phyloP scores from a whole-genome alignment of 352 stramenopile species.

The Globisporangium okanoganense region DNA sequence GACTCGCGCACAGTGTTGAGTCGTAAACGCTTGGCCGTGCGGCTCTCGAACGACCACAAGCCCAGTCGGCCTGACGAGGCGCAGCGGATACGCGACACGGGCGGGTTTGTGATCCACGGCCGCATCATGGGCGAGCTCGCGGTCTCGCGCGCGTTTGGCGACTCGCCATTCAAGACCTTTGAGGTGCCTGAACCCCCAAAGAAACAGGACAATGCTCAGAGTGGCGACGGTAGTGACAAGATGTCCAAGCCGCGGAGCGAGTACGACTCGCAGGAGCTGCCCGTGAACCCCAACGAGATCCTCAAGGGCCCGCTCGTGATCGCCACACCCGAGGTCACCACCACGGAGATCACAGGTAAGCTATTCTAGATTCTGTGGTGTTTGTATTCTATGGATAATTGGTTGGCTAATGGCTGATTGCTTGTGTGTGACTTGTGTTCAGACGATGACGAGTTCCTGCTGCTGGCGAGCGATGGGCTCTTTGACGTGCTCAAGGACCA shows the following conservation, averaged over 20 bases:
- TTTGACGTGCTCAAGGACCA: slow-evolving; percentile 86
- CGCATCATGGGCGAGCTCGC: slow-evolving; percentile 93
- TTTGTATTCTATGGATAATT: background rate
- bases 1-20: slow-evolving; percentile 95
- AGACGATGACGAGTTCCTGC: slow-evolving; percentile 77
- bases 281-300: slow-evolving; percentile 83
- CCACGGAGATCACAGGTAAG: slow-evolving; percentile 58
- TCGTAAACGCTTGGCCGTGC: slow-evolving; percentile 77
- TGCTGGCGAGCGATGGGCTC: slow-evolving; percentile 76
- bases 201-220: background rate
- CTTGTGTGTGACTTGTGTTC: background rate
- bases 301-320: slow-evolving; percentile 83
- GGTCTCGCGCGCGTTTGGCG: slow-evolving; percentile 80
- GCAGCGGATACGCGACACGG: slow-evolving; percentile 92
- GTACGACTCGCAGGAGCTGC: slow-evolving; percentile 72
- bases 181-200: slow-evolving; percentile 49
- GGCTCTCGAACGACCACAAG: slow-evolving; percentile 97
- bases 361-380: background rate
- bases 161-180: slow-evolving; percentile 96
- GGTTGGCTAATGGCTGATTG: background rate
- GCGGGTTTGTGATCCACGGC: slow-evolving; percentile 85
- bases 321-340: slow-evolving; percentile 68
- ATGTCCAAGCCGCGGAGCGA: slow-evolving; percentile 56
- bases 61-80: slow-evolving; percentile 91
- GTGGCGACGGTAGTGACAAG: background rate